Conservation (phyloP, 306 rosid species). For the Hippophae gyantsensis region DNA sequence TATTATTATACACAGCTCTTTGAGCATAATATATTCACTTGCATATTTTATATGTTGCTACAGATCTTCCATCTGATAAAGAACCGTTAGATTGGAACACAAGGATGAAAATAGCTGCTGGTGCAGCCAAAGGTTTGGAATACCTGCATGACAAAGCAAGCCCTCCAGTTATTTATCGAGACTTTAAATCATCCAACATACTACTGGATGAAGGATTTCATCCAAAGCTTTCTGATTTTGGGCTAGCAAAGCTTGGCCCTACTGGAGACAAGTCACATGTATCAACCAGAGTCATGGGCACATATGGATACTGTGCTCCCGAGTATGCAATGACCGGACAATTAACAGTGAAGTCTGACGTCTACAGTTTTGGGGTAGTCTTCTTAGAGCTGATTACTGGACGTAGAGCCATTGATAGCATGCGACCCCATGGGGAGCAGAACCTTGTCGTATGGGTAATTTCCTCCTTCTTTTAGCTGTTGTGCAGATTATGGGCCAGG, state of each 20-base stretch:
- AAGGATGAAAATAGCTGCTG: conserved; percentile 86
- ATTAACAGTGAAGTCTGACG: conserved; percentile 81
- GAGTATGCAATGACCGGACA: conserved; percentile 96
- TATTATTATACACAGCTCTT: neutral
- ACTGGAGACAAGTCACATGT: conserved; percentile 87
- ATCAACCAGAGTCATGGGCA: conserved; percentile 91
- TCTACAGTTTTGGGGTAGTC: conserved; percentile 83
- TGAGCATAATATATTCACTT: neutral
- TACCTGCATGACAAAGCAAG: conserved; percentile 82
- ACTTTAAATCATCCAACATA: conserved; percentile 85
- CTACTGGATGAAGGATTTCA: conserved; percentile 76
- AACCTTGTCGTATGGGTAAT: conserved; percentile 84
- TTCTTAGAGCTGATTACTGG: conserved; percentile 86
- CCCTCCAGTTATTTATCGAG: conserved; percentile 87
- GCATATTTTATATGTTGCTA: neutral
- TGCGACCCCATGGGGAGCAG: conserved; percentile 78
- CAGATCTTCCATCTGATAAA: conserved; percentile 72
- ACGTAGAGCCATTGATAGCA: conserved; percentile 72
- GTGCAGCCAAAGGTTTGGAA: conserved; percentile 85
- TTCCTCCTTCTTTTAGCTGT: neutral
- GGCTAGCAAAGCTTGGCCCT: conserved; percentile 94
- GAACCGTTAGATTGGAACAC: conserved; percentile 86
- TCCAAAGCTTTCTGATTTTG: conserved; percentile 90
- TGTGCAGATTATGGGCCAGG: conserved; percentile 1
- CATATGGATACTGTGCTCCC: conserved; percentile 91